Conservation (phyloP, 2,329 filamentous ascomycete genomes). For the Orbilia ellipsospora region DNA sequence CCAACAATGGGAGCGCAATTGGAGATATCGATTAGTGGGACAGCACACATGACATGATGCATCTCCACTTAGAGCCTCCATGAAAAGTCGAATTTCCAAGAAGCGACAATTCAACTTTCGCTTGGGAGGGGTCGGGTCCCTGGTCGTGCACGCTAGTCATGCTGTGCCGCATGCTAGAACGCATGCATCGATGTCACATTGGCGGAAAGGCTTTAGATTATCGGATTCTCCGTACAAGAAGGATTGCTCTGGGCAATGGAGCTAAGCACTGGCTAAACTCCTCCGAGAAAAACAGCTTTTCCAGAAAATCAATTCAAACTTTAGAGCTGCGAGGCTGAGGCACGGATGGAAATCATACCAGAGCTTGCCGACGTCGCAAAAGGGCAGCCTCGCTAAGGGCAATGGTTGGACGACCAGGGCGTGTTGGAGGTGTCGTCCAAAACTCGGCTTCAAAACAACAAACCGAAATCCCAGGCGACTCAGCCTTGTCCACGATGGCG, state of each 20-base stretch:
- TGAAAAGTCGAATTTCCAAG: conserved; percentile 44
- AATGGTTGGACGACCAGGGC: neutral
- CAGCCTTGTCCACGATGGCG: neutral
- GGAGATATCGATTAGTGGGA: neutral
- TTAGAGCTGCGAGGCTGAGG: no score
- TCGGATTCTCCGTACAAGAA: conserved; percentile 9
- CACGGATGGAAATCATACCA: no score
- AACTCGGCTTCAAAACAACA: conserved; percentile 18
- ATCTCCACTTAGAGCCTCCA: no score
- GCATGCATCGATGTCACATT: conserved; percentile 4
- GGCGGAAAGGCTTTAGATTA: neutral
- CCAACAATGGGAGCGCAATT: no score
- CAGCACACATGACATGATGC: neutral
- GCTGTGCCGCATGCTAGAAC: conserved; percentile 1
- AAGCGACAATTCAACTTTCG: conserved; percentile 38
- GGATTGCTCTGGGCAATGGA: neutral
- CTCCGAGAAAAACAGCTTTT: no score
- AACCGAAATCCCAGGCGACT: neutral
- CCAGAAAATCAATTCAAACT: no score
- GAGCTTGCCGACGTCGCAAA: no score
- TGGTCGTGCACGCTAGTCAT: conserved; percentile 8
- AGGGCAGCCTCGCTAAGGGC: no score
- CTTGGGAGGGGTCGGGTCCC: conserved; percentile 8
- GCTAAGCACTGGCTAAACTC: no score
- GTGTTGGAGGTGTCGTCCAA: neutral